These are phyloP conservation scores for Salvia sclarea DNA, from an alignment of 305 asterid species.

Conservation along the genomic window DNA sequence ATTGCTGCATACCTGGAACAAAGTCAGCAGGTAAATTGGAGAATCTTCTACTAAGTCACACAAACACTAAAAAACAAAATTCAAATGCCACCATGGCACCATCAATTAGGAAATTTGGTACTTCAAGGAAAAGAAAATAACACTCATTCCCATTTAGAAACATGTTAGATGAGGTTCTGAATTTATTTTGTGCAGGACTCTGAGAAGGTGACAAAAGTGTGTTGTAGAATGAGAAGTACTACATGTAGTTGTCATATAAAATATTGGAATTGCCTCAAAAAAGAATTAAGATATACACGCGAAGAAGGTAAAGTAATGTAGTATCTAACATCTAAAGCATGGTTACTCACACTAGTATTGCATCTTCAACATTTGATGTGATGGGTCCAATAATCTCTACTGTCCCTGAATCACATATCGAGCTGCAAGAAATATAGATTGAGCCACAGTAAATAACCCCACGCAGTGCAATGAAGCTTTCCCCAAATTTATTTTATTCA, in stretches of 20 bases:
- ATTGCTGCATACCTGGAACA: conserved; percentile 89
- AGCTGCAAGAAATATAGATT: conserved; percentile 47
- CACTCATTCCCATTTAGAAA: neutral
- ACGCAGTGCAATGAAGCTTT: neutral
- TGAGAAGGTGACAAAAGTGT: conserved; percentile 1
- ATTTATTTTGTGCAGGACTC: neutral
- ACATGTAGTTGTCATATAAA: conserved; percentile 13
- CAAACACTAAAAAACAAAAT: neutral
- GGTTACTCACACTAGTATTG: conserved; percentile 79
- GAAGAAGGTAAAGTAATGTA: conserved; percentile 18
- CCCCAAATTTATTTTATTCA: neutral
- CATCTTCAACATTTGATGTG: conserved; percentile 84
- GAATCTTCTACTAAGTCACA: conserved; percentile 23
- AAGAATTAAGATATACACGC: neutral
- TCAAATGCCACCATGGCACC: conserved; percentile 26
- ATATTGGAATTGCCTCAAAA: neutral
- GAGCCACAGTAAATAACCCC: conserved; percentile 19
- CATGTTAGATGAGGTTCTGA: conserved; percentile 10
- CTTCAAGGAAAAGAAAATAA: neutral
- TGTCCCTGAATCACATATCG: conserved; percentile 88
- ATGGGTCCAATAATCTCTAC: conserved; percentile 94
- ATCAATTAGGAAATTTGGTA: conserved; percentile 3
- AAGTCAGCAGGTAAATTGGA: conserved; percentile 24
- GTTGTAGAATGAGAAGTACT: conserved; percentile 19
- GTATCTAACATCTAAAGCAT: conserved; percentile 24